Evolutionary conservation across 1,284 basidiomycete species (phyloP).

Genomic region (Pascua sp.): DNA sequence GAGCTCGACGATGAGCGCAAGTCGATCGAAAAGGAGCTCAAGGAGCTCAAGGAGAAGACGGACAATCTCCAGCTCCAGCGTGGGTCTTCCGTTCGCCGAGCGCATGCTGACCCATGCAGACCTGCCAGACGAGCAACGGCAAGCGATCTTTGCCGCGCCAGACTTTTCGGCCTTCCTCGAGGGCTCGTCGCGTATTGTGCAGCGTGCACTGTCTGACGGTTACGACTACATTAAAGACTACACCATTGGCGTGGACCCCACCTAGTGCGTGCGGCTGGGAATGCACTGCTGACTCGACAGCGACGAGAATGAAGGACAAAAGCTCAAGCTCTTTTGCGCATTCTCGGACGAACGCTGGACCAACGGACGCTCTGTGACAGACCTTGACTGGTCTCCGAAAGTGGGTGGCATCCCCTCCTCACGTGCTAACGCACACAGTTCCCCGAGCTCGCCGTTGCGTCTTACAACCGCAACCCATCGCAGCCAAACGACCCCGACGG

Average conservation of each 20-base stretch:
- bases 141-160: conserved; percentile 73
- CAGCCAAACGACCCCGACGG: conserved; percentile 92
- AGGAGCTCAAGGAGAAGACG: conserved; percentile 71
- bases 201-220: conserved; percentile 89
- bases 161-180: conserved; percentile 93
- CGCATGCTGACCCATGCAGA: conserved; percentile 53
- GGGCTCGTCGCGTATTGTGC: conserved; percentile 89
- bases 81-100: conserved; percentile 11
- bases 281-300: conserved; percentile 49
- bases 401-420: conserved; percentile 51
- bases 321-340: conserved; percentile 80
- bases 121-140: conserved; percentile 75
- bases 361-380: conserved; percentile 88
- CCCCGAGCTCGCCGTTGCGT: conserved; percentile 88
- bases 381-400: conserved; percentile 95
- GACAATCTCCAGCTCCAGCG: conserved; percentile 58
- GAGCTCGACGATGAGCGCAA: conserved; percentile 59
- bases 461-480: conserved; percentile 93
- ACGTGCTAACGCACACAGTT: conserved; percentile 57
- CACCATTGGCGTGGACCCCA: conserved; percentile 72
- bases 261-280: conserved; percentile 42
- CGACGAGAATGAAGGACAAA: conserved; percentile 81
- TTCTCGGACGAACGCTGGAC: conserved; percentile 85
- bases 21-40: conserved; percentile 71
- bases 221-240: conserved; percentile 98